Percentiles rank a stretch among this genome's conserved stretches.
These are phyloP conservation scores for Obelidium mucronatum DNA, from an alignment of 192 early-diverging fungal species.

Conservation along the genomic window DNA sequence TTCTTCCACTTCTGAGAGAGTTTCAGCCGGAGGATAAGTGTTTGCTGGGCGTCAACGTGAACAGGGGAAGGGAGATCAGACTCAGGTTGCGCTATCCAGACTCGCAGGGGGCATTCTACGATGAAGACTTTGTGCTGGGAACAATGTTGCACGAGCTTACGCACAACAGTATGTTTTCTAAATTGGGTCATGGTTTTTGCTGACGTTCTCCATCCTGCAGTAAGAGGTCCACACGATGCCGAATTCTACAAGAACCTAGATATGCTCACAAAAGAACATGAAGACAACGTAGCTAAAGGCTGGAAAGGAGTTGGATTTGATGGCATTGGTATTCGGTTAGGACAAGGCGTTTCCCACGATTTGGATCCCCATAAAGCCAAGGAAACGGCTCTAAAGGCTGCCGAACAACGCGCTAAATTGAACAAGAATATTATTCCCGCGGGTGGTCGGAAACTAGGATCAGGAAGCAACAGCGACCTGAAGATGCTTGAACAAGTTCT, in stretches of 20 bases:
- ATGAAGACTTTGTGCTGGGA: slow-evolving; percentile 69
- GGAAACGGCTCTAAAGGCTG: slow-evolving; percentile 58
- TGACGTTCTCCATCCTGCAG: slow-evolving; percentile 26
- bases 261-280: slow-evolving; percentile 67
- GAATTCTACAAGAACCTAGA: slow-evolving; percentile 70
- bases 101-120: slow-evolving; percentile 62
- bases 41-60: slow-evolving; percentile 75
- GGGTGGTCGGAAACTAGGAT: slow-evolving; percentile 58
- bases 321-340: slow-evolving; percentile 56
- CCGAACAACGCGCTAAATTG: slow-evolving; percentile 54
- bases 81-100: slow-evolving; percentile 67
- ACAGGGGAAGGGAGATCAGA: slow-evolving; percentile 69
- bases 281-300: slow-evolving; percentile 54
- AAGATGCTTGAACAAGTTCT: slow-evolving; percentile 35
- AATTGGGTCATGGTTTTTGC: not conserved
- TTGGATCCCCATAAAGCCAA: slow-evolving; percentile 42
- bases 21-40: slow-evolving; percentile 62
- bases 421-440: slow-evolving; percentile 63
- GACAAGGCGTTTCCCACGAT: slow-evolving; percentile 47
- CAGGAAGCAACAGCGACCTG: not conserved
- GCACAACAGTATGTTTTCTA: slow-evolving; percentile 39
- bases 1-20: slow-evolving; percentile 61
- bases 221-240: slow-evolving; percentile 70
- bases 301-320: slow-evolving; percentile 68
- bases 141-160: slow-evolving; percentile 80